These are phyloP conservation scores for Aspergillus japonicus DNA, from an alignment of 2,329 filamentous ascomycete genomes.

Conservation along the genomic window DNA sequence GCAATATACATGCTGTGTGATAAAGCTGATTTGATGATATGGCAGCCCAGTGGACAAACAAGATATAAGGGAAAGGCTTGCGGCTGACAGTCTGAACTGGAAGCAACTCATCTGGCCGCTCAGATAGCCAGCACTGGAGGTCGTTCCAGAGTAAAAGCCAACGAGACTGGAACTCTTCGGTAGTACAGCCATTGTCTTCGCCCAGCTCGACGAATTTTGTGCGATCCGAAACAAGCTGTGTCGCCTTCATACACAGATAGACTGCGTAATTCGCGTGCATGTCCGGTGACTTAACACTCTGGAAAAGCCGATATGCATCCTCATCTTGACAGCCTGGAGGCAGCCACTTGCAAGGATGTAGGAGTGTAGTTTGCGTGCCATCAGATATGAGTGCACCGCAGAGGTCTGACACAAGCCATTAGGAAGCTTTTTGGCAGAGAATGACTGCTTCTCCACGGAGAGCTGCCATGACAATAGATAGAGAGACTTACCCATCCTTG, in stretches of 20 bases:
- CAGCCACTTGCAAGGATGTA: constrained; percentile 53
- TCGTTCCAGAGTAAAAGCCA: constrained; percentile 54
- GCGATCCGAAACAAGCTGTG: constrained; percentile 51
- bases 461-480: not conserved
- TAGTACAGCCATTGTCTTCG: constrained; percentile 46
- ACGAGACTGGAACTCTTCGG: constrained; percentile 40
- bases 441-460: no score
- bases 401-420: constrained; percentile 42
- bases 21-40: constrained; percentile 60
- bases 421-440: not conserved
- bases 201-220: constrained; percentile 52
- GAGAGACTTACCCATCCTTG: constrained; percentile 50
- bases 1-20: constrained; percentile 55
- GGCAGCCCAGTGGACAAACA: constrained; percentile 55
- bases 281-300: constrained; percentile 44
- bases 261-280: constrained; percentile 62
- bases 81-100: constrained; percentile 47
- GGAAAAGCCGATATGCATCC: constrained; percentile 40
- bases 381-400: constrained; percentile 57
- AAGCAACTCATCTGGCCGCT: constrained; percentile 49
- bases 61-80: constrained; percentile 52
- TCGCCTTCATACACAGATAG: constrained; percentile 55
- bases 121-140: constrained; percentile 50
- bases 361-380: constrained; percentile 50
- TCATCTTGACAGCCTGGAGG: constrained; percentile 39